Evolutionary conservation across 2,329 filamentous ascomycete species (phyloP), one percentile per base, ranked within the genome.

Genomic region (Exserohilum turcica): DNA sequence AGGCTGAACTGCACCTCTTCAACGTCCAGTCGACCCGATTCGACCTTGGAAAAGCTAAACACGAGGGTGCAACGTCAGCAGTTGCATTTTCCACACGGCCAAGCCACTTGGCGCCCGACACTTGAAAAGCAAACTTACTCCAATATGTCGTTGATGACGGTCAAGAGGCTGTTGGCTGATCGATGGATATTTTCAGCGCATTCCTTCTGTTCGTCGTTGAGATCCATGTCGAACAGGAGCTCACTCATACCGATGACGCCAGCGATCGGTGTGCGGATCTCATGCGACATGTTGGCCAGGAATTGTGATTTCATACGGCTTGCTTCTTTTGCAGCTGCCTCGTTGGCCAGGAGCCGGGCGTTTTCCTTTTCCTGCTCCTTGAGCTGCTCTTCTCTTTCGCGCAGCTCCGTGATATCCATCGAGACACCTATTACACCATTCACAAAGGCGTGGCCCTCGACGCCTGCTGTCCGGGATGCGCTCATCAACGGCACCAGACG

Each of bases 71-170:
- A 44, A 27, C 12, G 42, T 44, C n/a, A 44, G 42, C 19, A 8
- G 6, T 6, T 43, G 42, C 19, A 4, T 3, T 10, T 33, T 21
- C 13, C 21, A 13, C 12, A 21, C 12, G 15, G 15, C 6, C 16
- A 42, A 37, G 5, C 12, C 3, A 24, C 21, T 24, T 24, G 32
- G 15, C 32, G 5, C 7, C 7, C 7, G 15, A 16, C 7, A 16
- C 16, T 9, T 15, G 32, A 13, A 8, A 9, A 18, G 16, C 16
- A 8, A 5, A 28, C 42, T 44, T 27, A 44, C 42, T 95, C 91
- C 1, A 96, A 78, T 49, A 95, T 95, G 65, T 96, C 91, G 66
- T 96, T 95, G 74, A 96, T 95, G 35, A 96, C 88, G 0, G 90
- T 93, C 16, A 96, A 79, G 2, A 96, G 77, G 2, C 89, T 91